Conservation (phyloP, 2,329 filamentous ascomycete species). For the Calonectria crousiana region DNA sequence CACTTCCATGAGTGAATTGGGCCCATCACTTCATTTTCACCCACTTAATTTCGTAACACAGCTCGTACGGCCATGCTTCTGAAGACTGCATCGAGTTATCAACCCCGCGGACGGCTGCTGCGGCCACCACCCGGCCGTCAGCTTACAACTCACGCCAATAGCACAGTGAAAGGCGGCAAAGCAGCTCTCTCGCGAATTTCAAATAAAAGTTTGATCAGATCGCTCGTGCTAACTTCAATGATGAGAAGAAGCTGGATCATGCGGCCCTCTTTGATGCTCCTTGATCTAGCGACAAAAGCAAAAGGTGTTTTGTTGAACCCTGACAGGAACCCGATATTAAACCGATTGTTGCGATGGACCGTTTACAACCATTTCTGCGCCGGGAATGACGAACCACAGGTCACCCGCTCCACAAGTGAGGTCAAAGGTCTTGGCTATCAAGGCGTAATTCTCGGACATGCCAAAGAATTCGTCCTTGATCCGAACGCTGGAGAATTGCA, state of each 20-base stretch:
- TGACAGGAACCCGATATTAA: constrained; percentile 50
- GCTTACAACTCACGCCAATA: background rate
- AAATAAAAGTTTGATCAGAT: constrained; percentile 22
- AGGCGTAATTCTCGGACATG: constrained; percentile 64
- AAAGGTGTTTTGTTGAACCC: constrained; percentile 55
- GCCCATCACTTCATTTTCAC: background rate
- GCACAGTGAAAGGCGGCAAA: background rate
- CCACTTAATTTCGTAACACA: background rate
- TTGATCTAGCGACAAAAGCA: constrained; percentile 30
- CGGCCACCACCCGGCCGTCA: background rate
- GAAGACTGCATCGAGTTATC: background rate
- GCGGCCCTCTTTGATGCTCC: constrained; percentile 26
- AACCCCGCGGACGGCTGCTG: background rate
- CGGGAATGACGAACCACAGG: constrained; percentile 59
- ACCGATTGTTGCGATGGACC: constrained; percentile 56
- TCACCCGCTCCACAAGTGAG: constrained; percentile 54
- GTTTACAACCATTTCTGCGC: constrained; percentile 69
- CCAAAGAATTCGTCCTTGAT: constrained; percentile 57
- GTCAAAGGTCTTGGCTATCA: constrained; percentile 61
- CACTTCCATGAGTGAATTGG: background rate
- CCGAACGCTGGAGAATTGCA: constrained; percentile 31
- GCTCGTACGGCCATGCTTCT: background rate
- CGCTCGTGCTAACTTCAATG: constrained; percentile 31
- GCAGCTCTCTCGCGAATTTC: background rate
- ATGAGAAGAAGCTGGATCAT: constrained; percentile 32